Evolutionary conservation across 1,284 basidiomycete species (phyloP), one percentile per base, ranked within the genome.

Genomic region (Tilletia setariae): DNA sequence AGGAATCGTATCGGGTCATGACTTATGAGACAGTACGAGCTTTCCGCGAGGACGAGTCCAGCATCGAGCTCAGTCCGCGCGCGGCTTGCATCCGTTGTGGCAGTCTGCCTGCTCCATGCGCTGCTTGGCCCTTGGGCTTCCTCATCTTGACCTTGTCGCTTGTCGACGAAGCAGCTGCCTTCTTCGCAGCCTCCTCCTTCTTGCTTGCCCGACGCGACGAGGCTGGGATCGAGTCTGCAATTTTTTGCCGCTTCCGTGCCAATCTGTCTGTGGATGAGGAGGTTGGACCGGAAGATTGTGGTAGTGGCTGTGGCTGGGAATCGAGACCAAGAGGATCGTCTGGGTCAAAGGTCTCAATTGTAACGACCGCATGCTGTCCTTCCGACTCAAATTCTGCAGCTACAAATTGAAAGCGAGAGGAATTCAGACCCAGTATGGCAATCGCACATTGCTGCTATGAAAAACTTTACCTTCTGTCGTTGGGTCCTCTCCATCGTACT

Each of bases 401-500:
- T 49, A 16, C 19, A 19, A 23, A 49, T 3, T 16, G 16, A 49
- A 3, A 49, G 21, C 19, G 16, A 16, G 2, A 71, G 21, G 72
- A 30, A 30, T n/a, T 40, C 35, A 11, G 35, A 40, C 35, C 6
- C 35, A 40, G 35, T n/a, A n/a, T n/a, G n/a, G n/a, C n/a, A n/a
- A n/a, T n/a, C n/a, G n/a, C n/a, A n/a, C n/a, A n/a, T n/a, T n/a
- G n/a, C n/a, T n/a, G n/a, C n/a, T n/a, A n/a, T n/a, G n/a, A n/a
- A n/a, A n/a, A n/a, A n/a, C n/a, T n/a, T 53, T 32, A 42, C 65
- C 56, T 43, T 44, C n/a, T 47, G 43, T 25, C 23, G 32, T 2
- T n/a, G 13, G 44, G 16, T 69, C 11, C 56, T 65, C n/a, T 68
- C 70, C 62, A 71, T 72, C 66, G 73, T 75, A 23, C 77, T 74